A percentile compares a stretch with the other conserved stretches of the same genome.
Conservation (phyloP, 805 yeast genomes). For the Candida quercuum region DNA sequence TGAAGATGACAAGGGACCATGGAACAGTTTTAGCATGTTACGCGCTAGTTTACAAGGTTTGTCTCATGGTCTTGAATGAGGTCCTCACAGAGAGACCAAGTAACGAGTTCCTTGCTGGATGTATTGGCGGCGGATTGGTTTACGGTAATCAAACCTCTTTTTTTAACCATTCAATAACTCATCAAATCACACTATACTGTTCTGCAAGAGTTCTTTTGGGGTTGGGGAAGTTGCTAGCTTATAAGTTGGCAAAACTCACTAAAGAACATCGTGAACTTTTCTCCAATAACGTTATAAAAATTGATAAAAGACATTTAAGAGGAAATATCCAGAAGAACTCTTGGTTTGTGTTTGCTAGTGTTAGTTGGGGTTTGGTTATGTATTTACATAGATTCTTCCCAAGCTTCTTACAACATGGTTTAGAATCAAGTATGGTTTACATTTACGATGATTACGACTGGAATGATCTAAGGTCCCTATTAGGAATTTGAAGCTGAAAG, state of each 20-base stretch:
- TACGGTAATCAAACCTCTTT: slow-evolving; percentile 30
- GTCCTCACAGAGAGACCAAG: slow-evolving; percentile 14
- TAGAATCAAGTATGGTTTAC: slow-evolving; percentile 66
- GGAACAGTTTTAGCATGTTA: slow-evolving; percentile 50
- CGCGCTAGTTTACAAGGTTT: slow-evolving; percentile 47
- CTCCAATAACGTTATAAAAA: background rate
- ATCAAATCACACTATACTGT: slow-evolving; percentile 70
- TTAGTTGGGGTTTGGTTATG: slow-evolving; percentile 75
- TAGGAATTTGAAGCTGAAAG: slow-evolving; percentile 27
- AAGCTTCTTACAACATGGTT: slow-evolving; percentile 53
- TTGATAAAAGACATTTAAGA: slow-evolving; percentile 11
- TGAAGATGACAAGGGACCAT: slow-evolving; percentile 50
- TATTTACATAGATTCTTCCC: slow-evolving; percentile 60
- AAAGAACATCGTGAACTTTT: slow-evolving; percentile 5
- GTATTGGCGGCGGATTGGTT: slow-evolving; percentile 33
- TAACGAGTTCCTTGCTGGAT: slow-evolving; percentile 29
- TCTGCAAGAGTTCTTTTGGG: slow-evolving; percentile 65
- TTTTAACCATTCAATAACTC: slow-evolving; percentile 47
- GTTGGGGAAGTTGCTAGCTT: slow-evolving; percentile 31
- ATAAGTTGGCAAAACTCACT: slow-evolving; percentile 10
- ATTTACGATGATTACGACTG: slow-evolving; percentile 59
- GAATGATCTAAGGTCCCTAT: slow-evolving; percentile 40
- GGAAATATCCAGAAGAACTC: slow-evolving; percentile 26
- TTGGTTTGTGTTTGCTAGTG: slow-evolving; percentile 59
- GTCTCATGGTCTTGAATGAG: slow-evolving; percentile 24